phyloP scores from a whole-genome alignment of 208 protist species.

The Paratrypanosoma confusum region DNA sequence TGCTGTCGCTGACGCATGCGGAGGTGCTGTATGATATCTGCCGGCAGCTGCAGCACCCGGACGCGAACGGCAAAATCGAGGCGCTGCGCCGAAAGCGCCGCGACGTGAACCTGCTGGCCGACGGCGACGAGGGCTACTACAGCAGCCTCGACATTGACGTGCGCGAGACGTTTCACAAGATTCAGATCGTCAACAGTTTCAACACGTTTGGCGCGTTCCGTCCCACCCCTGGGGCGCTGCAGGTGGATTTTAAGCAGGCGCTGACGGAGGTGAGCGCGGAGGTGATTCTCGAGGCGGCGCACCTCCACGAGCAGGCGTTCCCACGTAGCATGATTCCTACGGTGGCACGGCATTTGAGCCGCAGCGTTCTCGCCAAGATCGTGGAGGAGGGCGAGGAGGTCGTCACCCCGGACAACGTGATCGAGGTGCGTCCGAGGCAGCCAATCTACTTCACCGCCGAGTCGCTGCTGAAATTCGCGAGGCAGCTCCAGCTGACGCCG shows the following conservation, averaged over 20 bases:
- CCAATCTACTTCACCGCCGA: conserved; percentile 32
- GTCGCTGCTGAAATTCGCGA: conserved; percentile 27
- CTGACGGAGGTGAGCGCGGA: conserved; percentile 38
- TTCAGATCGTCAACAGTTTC: conserved; percentile 34
- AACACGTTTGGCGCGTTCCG: conserved; percentile 41
- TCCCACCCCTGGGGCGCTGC: conserved; percentile 41
- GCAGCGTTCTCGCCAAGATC: conserved; percentile 52
- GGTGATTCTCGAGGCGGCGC: conserved; percentile 46
- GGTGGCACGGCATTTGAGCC: conserved; percentile 25
- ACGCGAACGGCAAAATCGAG: conserved; percentile 22
- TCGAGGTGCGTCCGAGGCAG: conserved; percentile 24
- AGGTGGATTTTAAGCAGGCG: conserved; percentile 59
- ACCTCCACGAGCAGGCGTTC: conserved; percentile 39
- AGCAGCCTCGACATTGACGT: conserved; percentile 56
- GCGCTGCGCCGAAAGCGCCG: conserved; percentile 12
- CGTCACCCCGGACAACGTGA: conserved; percentile 16
- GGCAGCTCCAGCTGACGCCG: conserved; percentile 30
- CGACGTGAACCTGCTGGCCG: conserved; percentile 1
- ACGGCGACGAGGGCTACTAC: conserved; percentile 41
- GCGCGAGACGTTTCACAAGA: conserved; percentile 42
- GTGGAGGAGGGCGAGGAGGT: conserved; percentile 37
- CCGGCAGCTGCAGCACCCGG: conserved; percentile 37
- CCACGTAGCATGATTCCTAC: conserved; percentile 25
- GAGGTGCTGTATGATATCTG: conserved; percentile 35
- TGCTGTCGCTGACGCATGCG: conserved; percentile 36